phyloP scores from a whole-genome alignment of 345 rosid genomes.

The Arabidopsis arenosa region DNA sequence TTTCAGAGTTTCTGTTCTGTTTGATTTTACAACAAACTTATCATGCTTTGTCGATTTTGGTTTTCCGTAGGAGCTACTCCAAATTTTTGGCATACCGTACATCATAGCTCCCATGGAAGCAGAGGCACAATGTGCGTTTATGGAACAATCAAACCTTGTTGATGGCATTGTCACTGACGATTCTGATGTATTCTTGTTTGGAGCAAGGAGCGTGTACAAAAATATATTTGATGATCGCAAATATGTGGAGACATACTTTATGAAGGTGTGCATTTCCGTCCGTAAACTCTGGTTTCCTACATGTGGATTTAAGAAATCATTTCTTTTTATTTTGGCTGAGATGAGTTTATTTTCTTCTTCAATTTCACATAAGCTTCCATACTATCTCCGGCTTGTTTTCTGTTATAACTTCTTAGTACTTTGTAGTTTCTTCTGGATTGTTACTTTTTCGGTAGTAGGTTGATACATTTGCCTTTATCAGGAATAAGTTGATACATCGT shows the following conservation, averaged over 20 bases:
- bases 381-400: slow-evolving; percentile 5
- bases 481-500: not conserved
- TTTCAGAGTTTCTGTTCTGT: slow-evolving; percentile 4
- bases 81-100: slow-evolving; percentile 97
- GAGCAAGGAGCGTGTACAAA: slow-evolving; percentile 86
- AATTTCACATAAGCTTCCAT: slow-evolving; percentile 6
- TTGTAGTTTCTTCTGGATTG: slow-evolving; percentile 9
- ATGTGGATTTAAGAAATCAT: slow-evolving; percentile 12
- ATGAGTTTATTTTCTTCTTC: not conserved
- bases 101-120: slow-evolving; percentile 99
- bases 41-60: slow-evolving; percentile 13
- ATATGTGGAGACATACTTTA: slow-evolving; percentile 93
- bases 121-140: slow-evolving; percentile 94
- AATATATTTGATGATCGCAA: slow-evolving; percentile 97
- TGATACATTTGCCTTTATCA: not conserved
- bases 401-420: slow-evolving; percentile 12
- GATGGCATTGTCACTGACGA: slow-evolving; percentile 99
- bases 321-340: not conserved
- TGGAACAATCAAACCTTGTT: slow-evolving; percentile 85
- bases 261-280: slow-evolving; percentile 63
- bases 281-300: not conserved
- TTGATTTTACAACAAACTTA: not conserved
- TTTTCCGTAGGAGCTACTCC: slow-evolving; percentile 78
- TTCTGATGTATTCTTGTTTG: slow-evolving; percentile 94
- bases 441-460: not conserved